phyloP scores from a whole-genome alignment of 2,329 filamentous ascomycete species.

The Aspergillus persii region DNA sequence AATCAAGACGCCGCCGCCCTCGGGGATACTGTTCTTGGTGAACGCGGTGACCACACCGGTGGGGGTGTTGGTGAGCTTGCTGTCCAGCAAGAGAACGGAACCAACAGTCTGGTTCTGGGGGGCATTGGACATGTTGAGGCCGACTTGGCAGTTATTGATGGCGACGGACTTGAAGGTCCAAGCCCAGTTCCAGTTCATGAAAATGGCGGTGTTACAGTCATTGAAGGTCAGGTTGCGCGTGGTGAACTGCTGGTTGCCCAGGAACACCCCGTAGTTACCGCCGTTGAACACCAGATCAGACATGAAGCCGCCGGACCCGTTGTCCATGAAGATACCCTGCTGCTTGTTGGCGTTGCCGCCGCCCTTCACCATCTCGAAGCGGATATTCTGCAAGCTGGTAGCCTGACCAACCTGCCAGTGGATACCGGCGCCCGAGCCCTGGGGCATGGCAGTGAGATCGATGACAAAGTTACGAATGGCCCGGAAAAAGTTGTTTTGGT shows the following conservation, averaged over 20 bases:
- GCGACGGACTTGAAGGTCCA: conserved; percentile 75
- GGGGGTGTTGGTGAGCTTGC: conserved; percentile 70
- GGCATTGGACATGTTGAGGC: conserved; percentile 73
- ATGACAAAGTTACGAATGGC: conserved; percentile 80
- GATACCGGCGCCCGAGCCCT: conserved; percentile 64
- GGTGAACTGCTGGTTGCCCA: conserved; percentile 86
- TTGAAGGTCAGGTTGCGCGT: conserved; percentile 80
- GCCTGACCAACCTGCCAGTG: conserved; percentile 87
- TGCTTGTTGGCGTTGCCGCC: conserved; percentile 64
- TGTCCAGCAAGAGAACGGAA: conserved; percentile 80
- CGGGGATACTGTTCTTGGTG: conserved; percentile 57
- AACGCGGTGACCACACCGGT: conserved; percentile 77
- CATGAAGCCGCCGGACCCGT: conserved; percentile 82
- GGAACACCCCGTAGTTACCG: conserved; percentile 72
- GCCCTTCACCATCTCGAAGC: conserved; percentile 73
- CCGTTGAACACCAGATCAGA: conserved; percentile 80
- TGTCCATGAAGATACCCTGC: conserved; percentile 80
- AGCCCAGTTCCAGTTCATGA: conserved; percentile 90
- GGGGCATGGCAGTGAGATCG: conserved; percentile 66
- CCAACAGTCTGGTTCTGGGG: conserved; percentile 71
- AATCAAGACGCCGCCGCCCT: conserved; percentile 77
- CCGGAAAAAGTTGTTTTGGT: conserved; percentile 81
- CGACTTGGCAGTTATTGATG: conserved; percentile 72
- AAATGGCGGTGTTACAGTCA: conserved; percentile 76
- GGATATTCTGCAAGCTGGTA: conserved; percentile 75